Base-by-base conservation (phyloP, 192 early-diverging fungal genomes). In the Coemansia sp. region DNA sequence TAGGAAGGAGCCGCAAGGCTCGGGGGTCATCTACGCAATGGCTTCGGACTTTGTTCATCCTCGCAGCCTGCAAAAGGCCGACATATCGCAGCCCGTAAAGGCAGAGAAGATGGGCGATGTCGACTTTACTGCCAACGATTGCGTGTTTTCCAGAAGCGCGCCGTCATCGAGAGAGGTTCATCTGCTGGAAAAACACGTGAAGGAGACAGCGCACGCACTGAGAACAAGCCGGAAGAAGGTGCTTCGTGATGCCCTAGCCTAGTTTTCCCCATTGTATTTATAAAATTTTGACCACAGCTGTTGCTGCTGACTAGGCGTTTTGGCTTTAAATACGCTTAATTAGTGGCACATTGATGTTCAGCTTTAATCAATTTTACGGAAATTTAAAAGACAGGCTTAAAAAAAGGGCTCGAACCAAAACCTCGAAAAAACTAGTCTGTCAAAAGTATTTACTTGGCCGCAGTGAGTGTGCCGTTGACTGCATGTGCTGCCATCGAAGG, bases 1-100 rank as follows among this genome's bases (percentile, higher is more conserved):
- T 46, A 42, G 10, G 25, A 22, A 22, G 12, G 49, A 69, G 51
- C 50, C 35, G 7, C 12, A 11, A 24, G 57, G 64, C 28, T 46
- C 50, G 1, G 73, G 74, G 8, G 35, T 67, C 45, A 64, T 77
- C n/a, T 77, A 64, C 28, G 67, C 63, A 2, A 45, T 58, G 40
- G 64, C 74, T 0, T 77, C 74, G 0, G 74, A 71, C 58, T 77
- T 77, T 67, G 61, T 77, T 10, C 67, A 66, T 23, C 67, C 66
- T 3, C 32, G 38, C 12, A 47, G 59, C 19, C 31, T 71, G 16
- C 40, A 42, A n/a, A 77, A 77, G 50, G 29, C 62, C 0, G 57
- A 45, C 4, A 77, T 77, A 11, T 71, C 74, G 8, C 38, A 38
- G 1, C 74, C 74, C 19, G 35, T 77, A 14, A 27, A 59, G 0